Evolutionary conservation across 2,329 filamentous ascomycete genomes (phyloP), one percentile per base, ranked within the genome.

Genomic region (Emericellopsis cladophorae): DNA sequence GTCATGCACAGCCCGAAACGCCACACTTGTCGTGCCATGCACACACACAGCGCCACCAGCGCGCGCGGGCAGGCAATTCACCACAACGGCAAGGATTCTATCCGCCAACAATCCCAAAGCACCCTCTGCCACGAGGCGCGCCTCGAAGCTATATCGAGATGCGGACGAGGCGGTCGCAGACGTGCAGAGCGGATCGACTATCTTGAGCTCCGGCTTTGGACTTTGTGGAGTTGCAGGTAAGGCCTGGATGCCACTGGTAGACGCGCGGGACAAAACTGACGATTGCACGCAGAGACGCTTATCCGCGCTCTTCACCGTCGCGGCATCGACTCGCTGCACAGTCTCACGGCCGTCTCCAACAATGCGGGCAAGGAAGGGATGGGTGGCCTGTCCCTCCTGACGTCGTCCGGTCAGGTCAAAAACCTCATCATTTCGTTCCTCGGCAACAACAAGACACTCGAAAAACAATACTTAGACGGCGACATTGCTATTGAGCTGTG

Each of bases 151-250:
- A 2, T 73, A 60, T 48, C 55, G 54, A 3, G 73, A 66, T 3
- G 81, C 81, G n/a, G 79, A 81, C 46, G 75, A 75, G 32, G 84
- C 84, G 4, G 73, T 87, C 34, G 72, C 75, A 3, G 83, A 86
- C 53, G 64, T 89, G 42, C 66, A 79, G 54, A 80, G 81, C 50
- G 76, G 84, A 41, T 79, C 76, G 9, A 83, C 76, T 0, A 67
- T 90, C 31, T 65, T 90, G 41, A 87, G 83, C 54, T 80, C 84
- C 14, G 85, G 84, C 2, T 90, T 90, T 56, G 84, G 84, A 14
- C 71, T 90, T 10, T 89, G 82, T 49, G 84, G 84, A 48, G 81
- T 88, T 15, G 76, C 79, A 41, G 74, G 76, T 78, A 61, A 37
- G 33, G 11, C 24, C 26, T 23, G 11, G 6, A 36, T 36, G 16